These are phyloP conservation scores for Thalassia testudinum DNA, from an alignment of 116 monocot species.

Conservation along the genomic window DNA sequence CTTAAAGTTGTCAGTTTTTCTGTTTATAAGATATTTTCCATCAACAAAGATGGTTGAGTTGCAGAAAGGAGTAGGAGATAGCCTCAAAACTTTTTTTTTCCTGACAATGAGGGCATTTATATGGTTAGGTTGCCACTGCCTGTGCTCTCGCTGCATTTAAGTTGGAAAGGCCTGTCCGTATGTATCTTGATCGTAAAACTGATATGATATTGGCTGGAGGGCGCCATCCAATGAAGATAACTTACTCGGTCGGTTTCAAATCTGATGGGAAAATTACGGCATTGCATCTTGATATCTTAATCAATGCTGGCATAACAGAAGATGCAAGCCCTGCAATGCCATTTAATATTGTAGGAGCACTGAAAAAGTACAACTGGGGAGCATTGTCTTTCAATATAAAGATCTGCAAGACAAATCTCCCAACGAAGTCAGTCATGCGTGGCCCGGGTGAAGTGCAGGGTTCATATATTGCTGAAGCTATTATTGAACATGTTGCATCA, in stretches of 20 bases:
- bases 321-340: constrained; percentile 51
- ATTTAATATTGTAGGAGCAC: constrained; percentile 12
- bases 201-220: constrained; percentile 85
- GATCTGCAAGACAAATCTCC: constrained; percentile 63
- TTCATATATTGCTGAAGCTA: constrained; percentile 69
- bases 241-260: constrained; percentile 68
- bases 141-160: constrained; percentile 81
- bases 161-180: constrained; percentile 48
- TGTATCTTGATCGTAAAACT: constrained; percentile 87
- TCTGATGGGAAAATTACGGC: constrained; percentile 70
- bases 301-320: constrained; percentile 58
- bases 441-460: constrained; percentile 83
- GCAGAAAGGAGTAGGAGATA: too few species aligned
- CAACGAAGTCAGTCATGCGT: constrained; percentile 66
- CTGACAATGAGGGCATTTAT: not conserved
- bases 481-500: constrained; percentile 79
- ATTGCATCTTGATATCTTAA: constrained; percentile 47
- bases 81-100: too few species aligned
- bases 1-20: too few species aligned
- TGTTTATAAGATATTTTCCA: too few species aligned
- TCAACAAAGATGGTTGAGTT: too few species aligned
- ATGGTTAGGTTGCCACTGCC: constrained; percentile 54
- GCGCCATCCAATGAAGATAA: constrained; percentile 77
- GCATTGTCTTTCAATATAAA: constrained; percentile 53
- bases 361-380: constrained; percentile 89